Evolutionary conservation across 257 asterid genomes (phyloP).

Genomic region (Solanum habrochaites): DNA sequence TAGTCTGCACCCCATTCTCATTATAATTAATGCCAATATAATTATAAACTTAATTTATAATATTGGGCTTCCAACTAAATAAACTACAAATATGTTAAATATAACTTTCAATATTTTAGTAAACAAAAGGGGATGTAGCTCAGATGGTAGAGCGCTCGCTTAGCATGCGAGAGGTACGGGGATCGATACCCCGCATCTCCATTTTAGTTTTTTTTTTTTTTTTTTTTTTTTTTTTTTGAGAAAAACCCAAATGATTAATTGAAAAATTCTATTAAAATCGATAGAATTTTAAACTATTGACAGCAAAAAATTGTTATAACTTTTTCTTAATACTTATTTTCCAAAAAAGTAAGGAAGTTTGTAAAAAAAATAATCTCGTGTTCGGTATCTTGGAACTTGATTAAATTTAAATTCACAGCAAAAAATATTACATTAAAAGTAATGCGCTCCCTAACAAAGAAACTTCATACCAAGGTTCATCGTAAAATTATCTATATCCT

Average conservation of each 20-base stretch:
- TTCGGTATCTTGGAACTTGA: rapidly evolving
- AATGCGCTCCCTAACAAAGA: rapidly evolving
- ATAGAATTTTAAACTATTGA: no score
- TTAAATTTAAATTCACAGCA: rapidly evolving
- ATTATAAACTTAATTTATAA: no score
- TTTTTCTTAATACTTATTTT: background rate
- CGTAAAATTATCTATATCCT: background rate
- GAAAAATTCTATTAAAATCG: background rate
- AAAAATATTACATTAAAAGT: rapidly evolving
- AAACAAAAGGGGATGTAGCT: slow-evolving; percentile 36
- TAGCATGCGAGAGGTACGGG: slow-evolving; percentile 39
- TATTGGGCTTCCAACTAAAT: no score
- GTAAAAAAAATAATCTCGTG: no score
- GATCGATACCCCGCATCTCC: slow-evolving; percentile 33
- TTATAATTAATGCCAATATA: no score
- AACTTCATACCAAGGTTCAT: rapidly evolving
- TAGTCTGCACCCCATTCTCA: no score
- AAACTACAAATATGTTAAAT: no score
- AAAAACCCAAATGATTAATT: background rate
- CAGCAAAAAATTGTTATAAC: background rate
- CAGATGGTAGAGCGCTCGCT: slow-evolving; percentile 55
- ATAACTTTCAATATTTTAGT: no score
- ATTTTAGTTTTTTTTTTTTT: no score
- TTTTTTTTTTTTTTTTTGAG: no score
- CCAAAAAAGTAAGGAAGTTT: background rate